These are phyloP conservation scores for Mesotaenium endlicherianum DNA, from an alignment of 139 green algal species.

Conservation along the genomic window DNA sequence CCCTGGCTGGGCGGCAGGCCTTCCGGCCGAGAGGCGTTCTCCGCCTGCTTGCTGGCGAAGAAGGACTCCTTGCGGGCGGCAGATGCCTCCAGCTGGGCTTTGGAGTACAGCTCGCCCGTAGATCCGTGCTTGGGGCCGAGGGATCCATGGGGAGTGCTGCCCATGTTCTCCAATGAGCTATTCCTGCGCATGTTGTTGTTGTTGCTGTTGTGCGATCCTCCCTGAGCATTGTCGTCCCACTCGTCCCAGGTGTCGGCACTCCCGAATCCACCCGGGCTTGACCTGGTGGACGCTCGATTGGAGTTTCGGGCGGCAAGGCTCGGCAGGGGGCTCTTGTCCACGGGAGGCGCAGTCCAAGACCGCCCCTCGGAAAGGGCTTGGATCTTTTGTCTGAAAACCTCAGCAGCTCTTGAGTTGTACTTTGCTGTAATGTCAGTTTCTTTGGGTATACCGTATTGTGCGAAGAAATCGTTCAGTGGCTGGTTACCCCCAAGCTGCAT, in stretches of 20 bases:
- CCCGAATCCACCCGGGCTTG: constrained; percentile 29
- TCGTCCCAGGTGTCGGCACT: constrained; percentile 68
- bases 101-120: constrained; percentile 58
- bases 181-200: constrained; percentile 18
- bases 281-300: neutral
- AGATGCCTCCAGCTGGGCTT: constrained; percentile 66
- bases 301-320: neutral
- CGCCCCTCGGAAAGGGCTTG: constrained; percentile 75
- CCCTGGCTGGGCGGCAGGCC: constrained; percentile 84
- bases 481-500: constrained; percentile 95
- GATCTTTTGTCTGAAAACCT: constrained; percentile 85
- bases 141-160: neutral
- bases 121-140: neutral
- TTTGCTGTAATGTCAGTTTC: constrained; percentile 84
- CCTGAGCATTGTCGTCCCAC: constrained; percentile 77
- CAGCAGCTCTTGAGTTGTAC: constrained; percentile 85
- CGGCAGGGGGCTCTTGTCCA: constrained; percentile 21
- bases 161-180: neutral
- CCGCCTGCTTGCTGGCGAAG: constrained; percentile 79
- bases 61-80: constrained; percentile 82
- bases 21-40: constrained; percentile 82
- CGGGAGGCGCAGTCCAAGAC: constrained; percentile 68
- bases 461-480: constrained; percentile 83
- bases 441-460: constrained; percentile 88
- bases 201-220: neutral